Evolutionary conservation across 2,329 filamentous ascomycete species (phyloP).

Genomic region (Xylaria digitata): DNA sequence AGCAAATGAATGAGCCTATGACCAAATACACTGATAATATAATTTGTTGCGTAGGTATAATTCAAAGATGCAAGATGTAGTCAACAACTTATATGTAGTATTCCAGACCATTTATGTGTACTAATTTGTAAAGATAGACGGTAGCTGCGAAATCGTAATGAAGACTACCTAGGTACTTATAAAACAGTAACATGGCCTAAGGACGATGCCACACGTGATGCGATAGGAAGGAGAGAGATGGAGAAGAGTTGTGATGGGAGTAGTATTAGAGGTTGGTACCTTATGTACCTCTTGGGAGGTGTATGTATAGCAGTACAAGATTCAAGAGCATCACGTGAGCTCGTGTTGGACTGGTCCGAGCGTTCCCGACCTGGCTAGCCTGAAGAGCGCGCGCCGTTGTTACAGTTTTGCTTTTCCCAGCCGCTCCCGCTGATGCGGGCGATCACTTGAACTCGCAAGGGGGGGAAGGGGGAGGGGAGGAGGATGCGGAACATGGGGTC

Average conservation of each 20-base stretch:
- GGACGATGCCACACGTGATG: no score
- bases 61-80: no score
- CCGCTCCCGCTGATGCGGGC: constrained; percentile 34
- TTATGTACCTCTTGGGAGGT: no score
- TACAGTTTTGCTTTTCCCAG: constrained; percentile 33
- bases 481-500: neutral
- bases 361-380: constrained; percentile 12
- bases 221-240: no score
- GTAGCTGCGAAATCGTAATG: no score
- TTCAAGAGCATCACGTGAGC: constrained; percentile 26
- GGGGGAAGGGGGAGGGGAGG: neutral
- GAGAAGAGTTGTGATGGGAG: no score
- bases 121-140: no score
- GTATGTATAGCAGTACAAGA: neutral
- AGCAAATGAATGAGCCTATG: neutral
- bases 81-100: no score
- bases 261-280: no score
- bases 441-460: constrained; percentile 32
- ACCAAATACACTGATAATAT: neutral
- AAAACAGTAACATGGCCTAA: no score
- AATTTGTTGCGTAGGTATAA: neutral
- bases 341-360: constrained; percentile 34
- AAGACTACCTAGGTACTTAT: no score
- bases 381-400: constrained; percentile 26
- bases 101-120: neutral